These are phyloP conservation scores for Arthrobotrys musiformis DNA, from an alignment of 2,329 filamentous ascomycete genomes.

Conservation along the genomic window DNA sequence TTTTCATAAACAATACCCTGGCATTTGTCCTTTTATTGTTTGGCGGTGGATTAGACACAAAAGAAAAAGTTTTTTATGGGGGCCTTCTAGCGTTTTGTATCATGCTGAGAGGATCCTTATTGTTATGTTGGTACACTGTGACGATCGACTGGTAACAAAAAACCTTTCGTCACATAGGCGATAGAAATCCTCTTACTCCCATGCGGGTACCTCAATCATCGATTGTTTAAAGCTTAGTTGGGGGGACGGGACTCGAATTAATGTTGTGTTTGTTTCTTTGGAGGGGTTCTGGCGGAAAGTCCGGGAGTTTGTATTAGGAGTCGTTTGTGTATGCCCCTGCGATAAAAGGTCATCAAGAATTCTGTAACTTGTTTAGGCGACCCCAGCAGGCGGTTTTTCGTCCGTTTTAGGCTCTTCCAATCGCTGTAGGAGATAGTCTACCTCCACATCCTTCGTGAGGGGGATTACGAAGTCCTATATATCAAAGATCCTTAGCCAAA, in stretches of 20 bases:
- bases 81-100: too few relatives aligned
- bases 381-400: background rate
- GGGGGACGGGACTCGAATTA: too few relatives aligned
- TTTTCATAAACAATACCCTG: background rate
- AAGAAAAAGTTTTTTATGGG: constrained; percentile 10
- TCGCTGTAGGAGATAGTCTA: constrained; percentile 97
- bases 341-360: too few relatives aligned
- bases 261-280: too few relatives aligned
- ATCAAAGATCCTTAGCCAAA: background rate
- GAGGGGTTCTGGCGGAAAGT: background rate
- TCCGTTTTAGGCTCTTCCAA: constrained; percentile 66
- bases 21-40: background rate
- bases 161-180: too few relatives aligned
- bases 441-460: constrained; percentile 96
- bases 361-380: background rate
- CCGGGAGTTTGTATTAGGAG: background rate
- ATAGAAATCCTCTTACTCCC: too few relatives aligned
- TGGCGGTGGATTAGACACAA: background rate
- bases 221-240: too few relatives aligned
- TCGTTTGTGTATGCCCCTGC: too few relatives aligned
- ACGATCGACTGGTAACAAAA: constrained; percentile 2
- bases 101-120: too few relatives aligned
- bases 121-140: too few relatives aligned
- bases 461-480: constrained; percentile 84
- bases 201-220: too few relatives aligned